A percentile compares a stretch with the other conserved stretches of the same genome.
These are phyloP conservation scores for Globisporangium carolinianum DNA, from an alignment of 352 stramenopile genomes.

Conservation along the genomic window DNA sequence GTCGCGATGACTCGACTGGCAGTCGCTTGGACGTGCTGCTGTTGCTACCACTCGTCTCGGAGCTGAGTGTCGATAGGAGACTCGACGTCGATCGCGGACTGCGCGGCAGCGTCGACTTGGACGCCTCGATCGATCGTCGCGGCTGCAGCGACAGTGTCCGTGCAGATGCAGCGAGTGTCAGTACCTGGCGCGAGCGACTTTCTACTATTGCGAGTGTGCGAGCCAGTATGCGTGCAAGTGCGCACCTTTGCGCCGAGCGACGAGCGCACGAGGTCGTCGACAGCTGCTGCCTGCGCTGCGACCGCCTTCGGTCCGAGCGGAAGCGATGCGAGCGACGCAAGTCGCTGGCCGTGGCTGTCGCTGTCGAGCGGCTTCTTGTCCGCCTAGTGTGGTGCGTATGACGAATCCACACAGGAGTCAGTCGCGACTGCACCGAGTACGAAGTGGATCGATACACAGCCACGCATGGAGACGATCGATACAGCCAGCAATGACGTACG, in stretches of 20 bases:
- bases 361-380: conserved; percentile 12
- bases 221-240: no score
- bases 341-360: background rate
- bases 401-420: background rate
- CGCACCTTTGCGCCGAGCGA: conserved; percentile 23
- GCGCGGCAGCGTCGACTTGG: conserved; percentile 18
- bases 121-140: conserved; percentile 10
- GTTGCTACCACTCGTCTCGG: background rate
- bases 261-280: conserved; percentile 33
- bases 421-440: background rate
- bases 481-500: conserved; percentile 14
- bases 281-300: background rate
- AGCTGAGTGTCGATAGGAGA: conserved; percentile 1
- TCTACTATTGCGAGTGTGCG: background rate
- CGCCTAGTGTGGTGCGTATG: conserved; percentile 12
- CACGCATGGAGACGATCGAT: no score
- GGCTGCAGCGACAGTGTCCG: background rate
- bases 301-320: background rate
- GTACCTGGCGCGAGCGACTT: background rate
- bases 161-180: conserved; percentile 1
- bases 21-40: background rate
- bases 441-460: background rate
- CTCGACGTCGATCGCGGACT: conserved; percentile 16
- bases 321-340: background rate
- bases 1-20: background rate